Evolutionary conservation across 1,139 yeast species (phyloP), one percentile per base, ranked within the genome.

Genomic region (Geotrichum restrictum): DNA sequence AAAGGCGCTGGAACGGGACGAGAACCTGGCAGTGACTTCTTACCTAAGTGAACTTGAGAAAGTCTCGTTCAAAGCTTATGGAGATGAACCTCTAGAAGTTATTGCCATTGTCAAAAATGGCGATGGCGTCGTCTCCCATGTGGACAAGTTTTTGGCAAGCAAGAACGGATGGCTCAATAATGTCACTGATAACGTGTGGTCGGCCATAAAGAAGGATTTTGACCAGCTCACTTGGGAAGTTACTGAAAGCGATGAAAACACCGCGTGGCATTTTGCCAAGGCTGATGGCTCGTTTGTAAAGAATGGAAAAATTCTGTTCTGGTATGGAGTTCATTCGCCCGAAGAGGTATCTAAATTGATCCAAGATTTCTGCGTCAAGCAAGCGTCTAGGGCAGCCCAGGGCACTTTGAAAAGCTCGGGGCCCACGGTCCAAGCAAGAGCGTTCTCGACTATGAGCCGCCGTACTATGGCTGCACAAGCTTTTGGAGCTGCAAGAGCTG

Each of bases 111-210:
- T 93, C 37, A 67, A 71, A 44, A 72, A 71, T 51, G 29, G 29
- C 5, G 69, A 72, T 39, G 67, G 68, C 41, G 70, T 69, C 46
- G 73, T 86, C 54, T 85, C 96, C n/a, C 80, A 78, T 53, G 74
- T 93, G 58, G 96, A 88, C 69, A 88, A 88, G 69, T 88, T 93
- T 67, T 76, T 89, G 61, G 88, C 95, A 33, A 81, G 95, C 29
- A 83, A 86, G 69, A 80, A 86, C 55, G 98, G 98, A 43, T 93
- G 98, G 98, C 82, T 91, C 67, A 93, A 93, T 74, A 93, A 91
- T 62, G 97, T 93, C 56, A 86, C 96, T 54, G 98, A 93, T 65
- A 91, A 91, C 70, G 86, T 93, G 55, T 93, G 95, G 80, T 80
- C 77, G 54, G 82, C 95, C 14, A 78, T 93, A 62, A 82, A 78